These are phyloP conservation scores for Podaxis sp. DNA, from an alignment of 768 basidiomycete genomes.

Conservation along the genomic window DNA sequence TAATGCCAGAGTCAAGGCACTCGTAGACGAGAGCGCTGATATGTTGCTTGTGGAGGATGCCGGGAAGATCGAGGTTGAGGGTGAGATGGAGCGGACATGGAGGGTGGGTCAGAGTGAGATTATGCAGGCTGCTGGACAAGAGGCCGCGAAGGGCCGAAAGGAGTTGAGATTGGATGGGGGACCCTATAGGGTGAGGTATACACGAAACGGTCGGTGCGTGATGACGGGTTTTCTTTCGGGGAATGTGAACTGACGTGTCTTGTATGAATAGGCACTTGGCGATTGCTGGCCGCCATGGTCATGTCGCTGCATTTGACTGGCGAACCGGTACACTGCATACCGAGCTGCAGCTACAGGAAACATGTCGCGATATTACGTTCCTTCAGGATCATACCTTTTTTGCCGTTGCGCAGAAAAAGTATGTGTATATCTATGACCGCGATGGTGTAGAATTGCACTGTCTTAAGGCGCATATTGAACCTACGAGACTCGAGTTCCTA, in stretches of 20 bases:
- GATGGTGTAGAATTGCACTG: slow-evolving; percentile 92
- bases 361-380: slow-evolving; percentile 93
- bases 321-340: slow-evolving; percentile 80
- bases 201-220: slow-evolving; percentile 80
- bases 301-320: slow-evolving; percentile 94
- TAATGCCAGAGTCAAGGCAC: slow-evolving; percentile 56
- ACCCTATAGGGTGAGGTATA: slow-evolving; percentile 81
- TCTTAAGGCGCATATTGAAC: slow-evolving; percentile 82
- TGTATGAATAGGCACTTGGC: slow-evolving; percentile 67
- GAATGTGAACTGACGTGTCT: background rate
- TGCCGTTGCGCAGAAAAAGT: slow-evolving; percentile 95
- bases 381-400: slow-evolving; percentile 91
- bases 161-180: slow-evolving; percentile 86
- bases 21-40: slow-evolving; percentile 64
- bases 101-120: slow-evolving; percentile 82
- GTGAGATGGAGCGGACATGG: slow-evolving; percentile 88
- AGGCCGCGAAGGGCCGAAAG: slow-evolving; percentile 72
- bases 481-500: slow-evolving; percentile 86
- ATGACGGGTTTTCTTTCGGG: background rate
- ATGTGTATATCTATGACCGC: slow-evolving; percentile 94
- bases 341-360: slow-evolving; percentile 88
- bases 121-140: slow-evolving; percentile 57
- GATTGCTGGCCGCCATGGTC: slow-evolving; percentile 78
- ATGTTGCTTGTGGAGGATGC: slow-evolving; percentile 66
- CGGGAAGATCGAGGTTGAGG: slow-evolving; percentile 75